phyloP scores from a whole-genome alignment of 2,329 filamentous ascomycete genomes.

The Rhinocladiella similis region DNA sequence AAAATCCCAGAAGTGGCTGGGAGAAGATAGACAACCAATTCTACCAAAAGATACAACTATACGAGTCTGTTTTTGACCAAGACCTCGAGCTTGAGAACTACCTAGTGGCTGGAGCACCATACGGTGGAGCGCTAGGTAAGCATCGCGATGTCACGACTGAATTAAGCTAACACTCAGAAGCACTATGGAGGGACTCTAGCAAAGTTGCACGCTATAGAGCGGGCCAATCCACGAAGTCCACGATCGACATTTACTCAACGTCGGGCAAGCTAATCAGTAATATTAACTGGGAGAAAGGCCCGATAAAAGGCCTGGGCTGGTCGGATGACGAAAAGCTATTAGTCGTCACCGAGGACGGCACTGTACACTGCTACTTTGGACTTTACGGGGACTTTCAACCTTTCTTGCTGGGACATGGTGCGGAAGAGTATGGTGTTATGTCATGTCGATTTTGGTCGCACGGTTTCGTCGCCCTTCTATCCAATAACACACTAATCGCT shows the following conservation, averaged over 20 bases:
- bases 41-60: slow-evolving; percentile 92
- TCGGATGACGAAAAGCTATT: slow-evolving; percentile 92
- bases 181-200: slow-evolving; percentile 82
- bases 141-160: slow-evolving; percentile 1
- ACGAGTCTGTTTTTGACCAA: slow-evolving; percentile 88
- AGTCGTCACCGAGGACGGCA: slow-evolving; percentile 85
- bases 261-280: slow-evolving; percentile 83
- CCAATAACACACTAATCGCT: slow-evolving; percentile 81
- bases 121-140: slow-evolving; percentile 88
- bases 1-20: slow-evolving; percentile 83
- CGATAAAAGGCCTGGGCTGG: slow-evolving; percentile 89
- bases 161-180: slow-evolving; percentile 46
- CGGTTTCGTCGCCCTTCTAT: slow-evolving; percentile 89
- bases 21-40: slow-evolving; percentile 89
- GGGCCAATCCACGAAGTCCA: slow-evolving; percentile 70
- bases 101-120: slow-evolving; percentile 85
- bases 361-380: slow-evolving; percentile 84
- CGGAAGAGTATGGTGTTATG: slow-evolving; percentile 82
- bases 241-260: slow-evolving; percentile 92
- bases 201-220: slow-evolving; percentile 80
- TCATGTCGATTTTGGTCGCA: slow-evolving; percentile 89
- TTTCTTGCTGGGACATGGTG: slow-evolving; percentile 85
- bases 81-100: slow-evolving; percentile 95
- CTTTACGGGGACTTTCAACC: slow-evolving; percentile 94
- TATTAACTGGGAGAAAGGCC: slow-evolving; percentile 86